These are phyloP conservation scores for Curvularia sp. DNA, from an alignment of 2,329 filamentous ascomycete genomes.

Conservation along the genomic window DNA sequence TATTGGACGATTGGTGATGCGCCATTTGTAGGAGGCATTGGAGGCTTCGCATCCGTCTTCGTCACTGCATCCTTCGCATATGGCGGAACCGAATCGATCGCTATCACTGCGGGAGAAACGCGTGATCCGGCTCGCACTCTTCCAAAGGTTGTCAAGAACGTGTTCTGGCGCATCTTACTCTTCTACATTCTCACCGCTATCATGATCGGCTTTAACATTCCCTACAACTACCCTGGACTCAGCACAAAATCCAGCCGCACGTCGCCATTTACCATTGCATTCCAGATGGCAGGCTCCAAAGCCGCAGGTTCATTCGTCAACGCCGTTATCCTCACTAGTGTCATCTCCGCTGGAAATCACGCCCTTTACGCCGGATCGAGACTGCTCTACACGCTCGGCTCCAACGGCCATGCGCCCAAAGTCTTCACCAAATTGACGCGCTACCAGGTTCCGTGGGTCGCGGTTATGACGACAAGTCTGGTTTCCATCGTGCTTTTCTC, in stretches of 20 bases:
- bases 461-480: conserved; percentile 46
- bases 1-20: conserved; percentile 74
- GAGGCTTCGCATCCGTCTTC: conserved; percentile 72
- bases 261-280: conserved; percentile 72
- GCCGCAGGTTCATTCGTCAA: conserved; percentile 71
- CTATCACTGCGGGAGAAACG: conserved; percentile 78
- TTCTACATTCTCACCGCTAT: conserved; percentile 55
- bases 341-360: conserved; percentile 65
- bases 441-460: conserved; percentile 52
- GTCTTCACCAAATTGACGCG: conserved; percentile 65
- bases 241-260: conserved; percentile 49
- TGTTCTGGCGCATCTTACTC: conserved; percentile 66
- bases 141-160: conserved; percentile 87
- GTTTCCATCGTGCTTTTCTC: conserved; percentile 52
- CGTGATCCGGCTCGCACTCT: conserved; percentile 81
- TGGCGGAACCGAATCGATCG: conserved; percentile 77
- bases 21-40: conserved; percentile 38
- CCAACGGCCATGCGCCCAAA: conserved; percentile 71
- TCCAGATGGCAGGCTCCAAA: conserved; percentile 66
- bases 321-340: conserved; percentile 68
- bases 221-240: conserved; percentile 48
- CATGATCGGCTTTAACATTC: conserved; percentile 55
- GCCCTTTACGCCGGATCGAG: conserved; percentile 63
- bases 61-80: conserved; percentile 78
- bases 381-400: conserved; percentile 62